Evolutionary conservation across 1,139 yeast genomes (phyloP), one percentile per base, ranked within the genome.

Genomic region (Yamadazyma buinensis): DNA sequence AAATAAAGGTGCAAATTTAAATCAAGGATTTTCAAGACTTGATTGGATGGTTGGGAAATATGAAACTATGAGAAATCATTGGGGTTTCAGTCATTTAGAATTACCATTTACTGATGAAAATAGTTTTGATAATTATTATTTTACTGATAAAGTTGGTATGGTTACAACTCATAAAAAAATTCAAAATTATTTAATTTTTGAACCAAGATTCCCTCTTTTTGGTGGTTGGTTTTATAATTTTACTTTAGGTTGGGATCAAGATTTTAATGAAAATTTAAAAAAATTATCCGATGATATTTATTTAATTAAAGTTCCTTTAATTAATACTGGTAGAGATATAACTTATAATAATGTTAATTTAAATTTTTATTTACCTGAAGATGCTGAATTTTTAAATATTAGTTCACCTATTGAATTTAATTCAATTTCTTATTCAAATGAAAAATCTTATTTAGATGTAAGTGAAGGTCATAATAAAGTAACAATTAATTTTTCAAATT

Each of bases 221-320:
- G 99, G 98, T 32, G 95, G 90, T 27, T 92, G 99, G 99, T 76
- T 81, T 50, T 92, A 88, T 62, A 88, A 92, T 61, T 92, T 87
- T 67, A 92, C 98, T 15, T 64, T 92, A 51, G 97, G 97, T 7
- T 94, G 96, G 96, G 77, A 82, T 37, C 75, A 77, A 44, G 64
- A 69, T 26, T 61, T 88, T 30, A 54, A 64, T 19, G 63, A 75
- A 32, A 79, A 72, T 48, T 65, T 87, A 38, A 77, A 62, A 46
- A 55, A 57, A 41, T 46, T 64, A 11, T 56, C 59, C 9, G 54
- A 57, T n/a, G 82, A 80, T 41, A 70, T 72, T 31, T 86, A 77
- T 54, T 56, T 84, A 24, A 62, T 84, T 27, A 72, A 69, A 35
- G 75, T 88, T 18, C 95, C 97, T 14, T 53, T 88, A 23, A 52